Percentiles rank a stretch among this genome's conserved stretches.
phyloP scores from a whole-genome alignment of 1,284 basidiomycete genomes.

The Microstroma glucosiphilum region DNA sequence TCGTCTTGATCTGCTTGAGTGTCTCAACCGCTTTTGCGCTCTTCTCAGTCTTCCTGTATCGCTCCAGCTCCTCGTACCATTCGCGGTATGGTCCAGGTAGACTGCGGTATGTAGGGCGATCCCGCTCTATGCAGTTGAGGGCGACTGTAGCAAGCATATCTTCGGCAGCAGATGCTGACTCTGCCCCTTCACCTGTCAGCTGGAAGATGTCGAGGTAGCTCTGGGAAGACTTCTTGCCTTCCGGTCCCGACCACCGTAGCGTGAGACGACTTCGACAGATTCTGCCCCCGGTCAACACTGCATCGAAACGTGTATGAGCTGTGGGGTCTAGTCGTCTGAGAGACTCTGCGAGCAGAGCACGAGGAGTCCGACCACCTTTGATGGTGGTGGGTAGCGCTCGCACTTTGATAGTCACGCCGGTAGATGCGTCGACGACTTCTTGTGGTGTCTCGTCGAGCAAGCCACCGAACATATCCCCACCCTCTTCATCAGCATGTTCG shows the following conservation, averaged over 20 bases:
- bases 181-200: conserved; percentile 81
- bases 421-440: conserved; percentile 59
- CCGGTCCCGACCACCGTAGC: conserved; percentile 28
- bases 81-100: conserved; percentile 79
- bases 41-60: conserved; percentile 60
- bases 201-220: conserved; percentile 62
- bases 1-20: conserved; percentile 57
- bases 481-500: conserved; percentile 50
- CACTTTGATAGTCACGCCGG: conserved; percentile 23
- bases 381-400: conserved; percentile 29
- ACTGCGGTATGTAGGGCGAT: conserved; percentile 46
- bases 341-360: conserved; percentile 38
- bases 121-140: conserved; percentile 57
- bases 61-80: conserved; percentile 87
- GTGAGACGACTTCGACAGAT: conserved; percentile 35
- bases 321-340: conserved; percentile 60
- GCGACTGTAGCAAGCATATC: conserved; percentile 84
- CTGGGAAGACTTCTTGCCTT: conserved; percentile 8
- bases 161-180: conserved; percentile 71
- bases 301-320: conserved; percentile 64
- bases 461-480: conserved; percentile 66
- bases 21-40: conserved; percentile 62
- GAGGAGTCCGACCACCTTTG: conserved; percentile 35
- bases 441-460: conserved; percentile 69
- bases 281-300: conserved; percentile 26